Evolutionary conservation across 352 stramenopile genomes (phyloP).

Genomic region (Peronospora farinosa): DNA sequence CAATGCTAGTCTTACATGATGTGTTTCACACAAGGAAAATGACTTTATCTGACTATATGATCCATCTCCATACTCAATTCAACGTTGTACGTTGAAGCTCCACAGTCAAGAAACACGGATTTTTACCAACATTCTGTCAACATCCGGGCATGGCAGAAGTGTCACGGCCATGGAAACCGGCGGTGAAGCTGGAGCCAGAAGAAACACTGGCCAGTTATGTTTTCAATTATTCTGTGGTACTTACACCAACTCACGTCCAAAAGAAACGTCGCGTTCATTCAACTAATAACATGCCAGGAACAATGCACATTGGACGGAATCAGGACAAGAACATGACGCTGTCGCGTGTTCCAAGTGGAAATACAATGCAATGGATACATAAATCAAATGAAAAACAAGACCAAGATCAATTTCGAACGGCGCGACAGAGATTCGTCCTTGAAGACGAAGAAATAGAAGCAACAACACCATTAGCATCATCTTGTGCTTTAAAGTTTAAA

Average conservation of each 20-base stretch:
- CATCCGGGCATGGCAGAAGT: slow-evolving; percentile 11
- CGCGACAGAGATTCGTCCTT: slow-evolving; percentile 24
- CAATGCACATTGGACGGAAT: slow-evolving; percentile 1
- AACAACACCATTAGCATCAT: background rate
- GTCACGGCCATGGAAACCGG: slow-evolving; percentile 18
- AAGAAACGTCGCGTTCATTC: slow-evolving; percentile 16
- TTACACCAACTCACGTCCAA: slow-evolving; percentile 11
- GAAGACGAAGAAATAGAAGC: slow-evolving; percentile 24
- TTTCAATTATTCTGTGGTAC: slow-evolving; percentile 9
- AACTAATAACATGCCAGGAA: slow-evolving; percentile 6
- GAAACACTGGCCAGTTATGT: slow-evolving; percentile 2
- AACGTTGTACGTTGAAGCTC: slow-evolving; percentile 12
- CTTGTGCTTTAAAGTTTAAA: slow-evolving; percentile 9
- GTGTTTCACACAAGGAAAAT: background rate
- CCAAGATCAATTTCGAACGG: slow-evolving; percentile 16
- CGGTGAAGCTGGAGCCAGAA: slow-evolving; percentile 6
- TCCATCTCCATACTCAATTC: background rate
- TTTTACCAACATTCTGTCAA: too few species aligned
- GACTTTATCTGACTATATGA: background rate
- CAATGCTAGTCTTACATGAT: background rate
- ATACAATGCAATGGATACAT: slow-evolving; percentile 6
- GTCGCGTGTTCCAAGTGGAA: background rate
- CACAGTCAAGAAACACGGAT: slow-evolving; percentile 3
- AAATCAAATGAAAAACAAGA: slow-evolving; percentile 5
- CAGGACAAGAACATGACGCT: background rate